These are phyloP conservation scores for Dalbergia oliveri DNA, from an alignment of 306 rosid species.

Conservation along the genomic window DNA sequence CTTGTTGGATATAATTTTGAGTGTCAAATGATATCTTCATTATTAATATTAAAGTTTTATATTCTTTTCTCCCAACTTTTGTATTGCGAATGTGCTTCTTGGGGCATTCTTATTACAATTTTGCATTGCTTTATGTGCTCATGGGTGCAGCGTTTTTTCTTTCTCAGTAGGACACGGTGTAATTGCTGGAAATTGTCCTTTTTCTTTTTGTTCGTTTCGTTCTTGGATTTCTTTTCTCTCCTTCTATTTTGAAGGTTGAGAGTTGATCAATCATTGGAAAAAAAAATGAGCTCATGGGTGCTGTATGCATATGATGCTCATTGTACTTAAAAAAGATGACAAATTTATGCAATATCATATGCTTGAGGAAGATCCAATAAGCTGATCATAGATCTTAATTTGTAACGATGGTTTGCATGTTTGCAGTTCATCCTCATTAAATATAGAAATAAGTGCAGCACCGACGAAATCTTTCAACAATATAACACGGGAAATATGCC, in stretches of 20 bases:
- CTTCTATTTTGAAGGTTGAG: too few relatives aligned
- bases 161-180: too few relatives aligned
- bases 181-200: too few relatives aligned
- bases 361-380: neutral
- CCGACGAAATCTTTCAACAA: neutral
- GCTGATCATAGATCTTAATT: neutral
- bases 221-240: too few relatives aligned
- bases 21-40: conserved; percentile 41
- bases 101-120: neutral
- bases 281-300: too few relatives aligned
- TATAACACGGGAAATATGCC: neutral
- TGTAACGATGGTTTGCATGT: neutral
- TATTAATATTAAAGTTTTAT: conserved; percentile 28
- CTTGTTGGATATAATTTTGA: conserved; percentile 20
- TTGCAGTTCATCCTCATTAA: neutral
- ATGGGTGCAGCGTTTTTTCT: too few relatives aligned
- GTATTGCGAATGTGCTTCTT: neutral
- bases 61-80: neutral
- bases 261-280: too few relatives aligned
- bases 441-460: neutral
- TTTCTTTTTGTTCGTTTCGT: too few relatives aligned
- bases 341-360: neutral
- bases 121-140: too few relatives aligned
- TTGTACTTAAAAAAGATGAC: neutral
- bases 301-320: neutral